Evolutionary conservation across 2,329 filamentous ascomycete species (phyloP), one percentile per base, ranked within the genome.

Genomic region (Talaromyces rugulosus): DNA sequence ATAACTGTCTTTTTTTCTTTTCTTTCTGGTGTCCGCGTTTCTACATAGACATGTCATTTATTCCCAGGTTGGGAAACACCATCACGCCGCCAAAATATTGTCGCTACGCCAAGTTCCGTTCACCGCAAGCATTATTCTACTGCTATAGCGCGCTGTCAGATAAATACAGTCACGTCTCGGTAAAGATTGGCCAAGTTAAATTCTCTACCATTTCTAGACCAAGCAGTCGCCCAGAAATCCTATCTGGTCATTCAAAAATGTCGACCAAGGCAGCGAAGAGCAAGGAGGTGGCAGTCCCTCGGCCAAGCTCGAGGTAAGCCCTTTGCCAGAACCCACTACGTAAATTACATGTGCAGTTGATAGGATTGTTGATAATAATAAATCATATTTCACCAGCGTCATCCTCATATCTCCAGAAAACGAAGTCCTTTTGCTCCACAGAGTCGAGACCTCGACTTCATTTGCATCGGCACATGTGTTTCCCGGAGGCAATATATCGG

Each of bases 391-490:
- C 11, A 44, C 40, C 14, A 96, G 91, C 67, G 87, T 98, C 54
- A 80, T 98, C 36, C 83, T 98, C 14, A 81, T 99, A 55, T 97
- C 95, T 0, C 89, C 92, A 0, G 82, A 84, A 57, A 97, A 98
- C 74, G 87, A 96, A 74, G 86, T 98, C 54, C 84, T 99, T 0
- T 86, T 98, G 18, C 86, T 98, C 8, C 92, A 92, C 74, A 88
- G 95, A 65, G 91, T 96, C 2, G 84, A 88, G 66, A 92, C 89
- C 1, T 95, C 91, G 0, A 87, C 85, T 1, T 89, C 92, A 2
- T 98, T 97, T 71, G 86, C 94, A 4, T 94, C 91, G 0, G 95
- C 94, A 0, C 92, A 98, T 72, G 95, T 99, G 64, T 99, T 99
- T 68, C 94, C 95, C 0, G 95, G 95, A 36, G 95, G 95, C 5